Evolutionary conservation across 805 yeast species (phyloP), one percentile per base, ranked within the genome.

Genomic region (Lachancea mirantina): DNA sequence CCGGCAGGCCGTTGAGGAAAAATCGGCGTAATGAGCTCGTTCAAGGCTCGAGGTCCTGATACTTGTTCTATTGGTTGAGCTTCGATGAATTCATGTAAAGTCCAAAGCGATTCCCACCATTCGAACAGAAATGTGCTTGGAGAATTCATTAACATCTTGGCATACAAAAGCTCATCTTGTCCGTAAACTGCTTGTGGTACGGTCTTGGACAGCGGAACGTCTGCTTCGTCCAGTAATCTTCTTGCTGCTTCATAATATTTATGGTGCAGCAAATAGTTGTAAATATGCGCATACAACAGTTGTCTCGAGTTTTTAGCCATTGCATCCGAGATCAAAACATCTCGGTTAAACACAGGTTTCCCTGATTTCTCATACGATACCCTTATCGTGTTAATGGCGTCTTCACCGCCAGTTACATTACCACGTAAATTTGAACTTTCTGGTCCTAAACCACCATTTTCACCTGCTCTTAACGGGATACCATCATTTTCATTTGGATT

Each of bases 51-150:
- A 14, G 28, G 28, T 15, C 32, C 40, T 6, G 42, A 33, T 30
- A 63, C 24, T 23, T 50, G 41, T 34, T 47, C 48, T 11, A 45
- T 29, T 7, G 61, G 57, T 1, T 59, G 49, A 4, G 49, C 49
- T 33, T 64, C 61, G 4, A 72, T 63, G 32, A 61, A 65, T 7
- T 67, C 58, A 41, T 70, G 73, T n/a, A 68, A 36, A 10, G 69
- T 58, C 70, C 74, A 67, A 9, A 74, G 44, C 7, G 67, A 52
- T 31, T 65, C 62, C 76, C 77, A 74, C 79, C 79, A 74, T 41
- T 74, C 77, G 29, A 68, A 49, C 9, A 74, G 48, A 39, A 71
- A 70, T 0, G 74, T 62, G 14, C 69, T 72, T 4, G 63, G 60
- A 1, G 65, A 56, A 19, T 62, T 55, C 57, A 63, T 62, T 22